Conservation (phyloP, 169 alveolate genomes). For the Cryptosporidium viatorum region DNA sequence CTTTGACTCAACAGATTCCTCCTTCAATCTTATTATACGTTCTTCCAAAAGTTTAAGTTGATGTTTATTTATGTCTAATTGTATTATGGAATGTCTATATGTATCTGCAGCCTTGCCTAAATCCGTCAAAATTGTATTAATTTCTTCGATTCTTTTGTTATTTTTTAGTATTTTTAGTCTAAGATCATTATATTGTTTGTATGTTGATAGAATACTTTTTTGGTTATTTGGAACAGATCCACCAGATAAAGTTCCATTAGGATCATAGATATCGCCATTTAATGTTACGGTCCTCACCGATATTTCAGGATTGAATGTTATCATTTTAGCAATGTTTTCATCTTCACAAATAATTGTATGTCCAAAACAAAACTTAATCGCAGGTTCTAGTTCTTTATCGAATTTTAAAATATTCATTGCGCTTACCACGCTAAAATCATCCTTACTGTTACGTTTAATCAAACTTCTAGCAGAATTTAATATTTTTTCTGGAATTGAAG, state of each 20-base stretch:
- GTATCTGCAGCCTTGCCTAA: slow-evolving; percentile 46
- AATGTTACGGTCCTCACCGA: slow-evolving; percentile 80
- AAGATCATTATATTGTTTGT: slow-evolving; percentile 33
- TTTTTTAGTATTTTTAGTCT: slow-evolving; percentile 22
- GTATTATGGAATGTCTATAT: slow-evolving; percentile 24
- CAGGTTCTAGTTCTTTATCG: slow-evolving; percentile 80
- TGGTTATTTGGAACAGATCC: slow-evolving; percentile 71
- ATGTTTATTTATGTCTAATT: slow-evolving; percentile 57
- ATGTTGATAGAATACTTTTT: slow-evolving; percentile 37
- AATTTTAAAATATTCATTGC: slow-evolving; percentile 82
- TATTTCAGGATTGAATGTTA: slow-evolving; percentile 78
- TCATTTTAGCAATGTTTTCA: slow-evolving; percentile 81
- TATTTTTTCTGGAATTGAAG: slow-evolving; percentile 70
- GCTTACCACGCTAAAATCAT: slow-evolving; percentile 49
- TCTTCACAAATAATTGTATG: slow-evolving; percentile 84
- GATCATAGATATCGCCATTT: slow-evolving; percentile 84
- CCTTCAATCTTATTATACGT: slow-evolving; percentile 75
- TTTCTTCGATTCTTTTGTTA: slow-evolving; percentile 70
- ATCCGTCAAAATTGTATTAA: slow-evolving; percentile 4
- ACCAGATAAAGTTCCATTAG: slow-evolving; percentile 84
- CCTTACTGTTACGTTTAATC: slow-evolving; percentile 78
- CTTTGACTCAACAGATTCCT: slow-evolving; percentile 52
- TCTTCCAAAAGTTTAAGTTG: slow-evolving; percentile 78
- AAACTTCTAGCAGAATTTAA: slow-evolving; percentile 75
- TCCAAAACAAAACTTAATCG: slow-evolving; percentile 86